These are phyloP conservation scores for Macrophomina tecta DNA, from an alignment of 2,329 filamentous ascomycete species.

Conservation along the genomic window DNA sequence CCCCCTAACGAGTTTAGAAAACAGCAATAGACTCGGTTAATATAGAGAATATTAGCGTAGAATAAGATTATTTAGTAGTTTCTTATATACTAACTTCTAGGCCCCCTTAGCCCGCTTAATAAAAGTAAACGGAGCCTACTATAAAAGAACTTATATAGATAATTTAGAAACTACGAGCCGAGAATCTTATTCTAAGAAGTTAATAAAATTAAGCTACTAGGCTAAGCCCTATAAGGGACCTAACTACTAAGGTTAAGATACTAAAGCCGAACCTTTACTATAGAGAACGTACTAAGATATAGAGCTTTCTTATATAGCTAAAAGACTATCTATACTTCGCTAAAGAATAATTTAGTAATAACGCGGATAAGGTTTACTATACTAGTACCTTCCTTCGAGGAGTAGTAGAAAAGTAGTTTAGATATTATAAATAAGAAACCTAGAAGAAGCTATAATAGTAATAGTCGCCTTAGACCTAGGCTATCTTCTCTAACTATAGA, in stretches of 20 bases:
- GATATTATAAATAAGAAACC: neutral
- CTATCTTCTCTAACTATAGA: too few relatives aligned
- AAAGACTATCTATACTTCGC: neutral
- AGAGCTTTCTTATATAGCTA: neutral
- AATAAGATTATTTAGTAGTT: too few relatives aligned
- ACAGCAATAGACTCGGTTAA: too few relatives aligned
- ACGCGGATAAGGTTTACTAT: neutral
- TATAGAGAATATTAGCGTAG: too few relatives aligned
- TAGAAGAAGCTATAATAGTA: neutral
- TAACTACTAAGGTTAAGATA: neutral
- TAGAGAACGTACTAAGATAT: neutral
- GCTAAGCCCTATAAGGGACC: neutral
- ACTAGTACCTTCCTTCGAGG: neutral
- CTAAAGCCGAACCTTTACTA: neutral
- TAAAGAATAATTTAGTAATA: neutral
- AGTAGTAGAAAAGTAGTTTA: conserved; percentile 1
- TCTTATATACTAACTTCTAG: too few relatives aligned
- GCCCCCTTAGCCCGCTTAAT: too few relatives aligned
- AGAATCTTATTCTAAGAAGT: neutral
- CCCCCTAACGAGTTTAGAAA: too few relatives aligned
- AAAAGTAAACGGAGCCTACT: neutral
- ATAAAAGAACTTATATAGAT: neutral
- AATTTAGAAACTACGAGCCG: neutral
- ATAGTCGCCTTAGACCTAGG: neutral
- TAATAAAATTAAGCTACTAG: neutral